phyloP scores from a whole-genome alignment of 305 asterid species.

The Rubia balearica region DNA sequence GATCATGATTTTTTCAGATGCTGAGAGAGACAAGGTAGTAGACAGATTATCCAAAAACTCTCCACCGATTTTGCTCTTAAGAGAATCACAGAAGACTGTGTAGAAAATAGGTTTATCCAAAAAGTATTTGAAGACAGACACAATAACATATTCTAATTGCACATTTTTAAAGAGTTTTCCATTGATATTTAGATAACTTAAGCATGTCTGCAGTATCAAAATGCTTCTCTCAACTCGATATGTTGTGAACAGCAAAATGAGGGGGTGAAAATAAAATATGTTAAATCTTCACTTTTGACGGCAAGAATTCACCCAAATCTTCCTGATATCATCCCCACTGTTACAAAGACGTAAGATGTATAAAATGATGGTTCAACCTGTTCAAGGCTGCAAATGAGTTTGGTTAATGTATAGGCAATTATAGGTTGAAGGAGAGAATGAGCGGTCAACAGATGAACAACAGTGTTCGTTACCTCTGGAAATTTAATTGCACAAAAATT shows the following conservation, averaged over 20 bases:
- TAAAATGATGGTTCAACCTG: conserved; percentile 74
- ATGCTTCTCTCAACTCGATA: conserved; percentile 72
- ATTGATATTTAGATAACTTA: conserved; percentile 56
- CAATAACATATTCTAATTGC: conserved; percentile 55
- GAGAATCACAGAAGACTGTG: conserved; percentile 63
- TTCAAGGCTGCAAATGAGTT: conserved; percentile 71
- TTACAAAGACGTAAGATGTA: conserved; percentile 64
- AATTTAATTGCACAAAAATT: conserved; percentile 96
- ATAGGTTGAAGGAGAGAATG: conserved; percentile 93
- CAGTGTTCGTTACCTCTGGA: conserved; percentile 97
- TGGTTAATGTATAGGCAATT: conserved; percentile 72
- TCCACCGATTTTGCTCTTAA: conserved; percentile 50
- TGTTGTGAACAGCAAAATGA: conserved; percentile 40
- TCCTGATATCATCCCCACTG: conserved; percentile 56
- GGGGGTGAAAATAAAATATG: conserved; percentile 3
- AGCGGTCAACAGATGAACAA: conserved; percentile 87
- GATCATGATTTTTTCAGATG: conserved; percentile 63
- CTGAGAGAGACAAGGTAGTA: conserved; percentile 48
- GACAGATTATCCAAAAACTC: conserved; percentile 65
- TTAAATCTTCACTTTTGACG: conserved; percentile 31
- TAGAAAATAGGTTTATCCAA: conserved; percentile 75
- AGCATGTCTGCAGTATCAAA: conserved; percentile 58
- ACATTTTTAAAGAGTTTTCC: conserved; percentile 53
- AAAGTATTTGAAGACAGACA: conserved; percentile 57
- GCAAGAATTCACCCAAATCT: conserved; percentile 82